Evolutionary conservation across 1,284 basidiomycete genomes (phyloP), one percentile per base, ranked within the genome.

Genomic region (Boletus subluridellus): DNA sequence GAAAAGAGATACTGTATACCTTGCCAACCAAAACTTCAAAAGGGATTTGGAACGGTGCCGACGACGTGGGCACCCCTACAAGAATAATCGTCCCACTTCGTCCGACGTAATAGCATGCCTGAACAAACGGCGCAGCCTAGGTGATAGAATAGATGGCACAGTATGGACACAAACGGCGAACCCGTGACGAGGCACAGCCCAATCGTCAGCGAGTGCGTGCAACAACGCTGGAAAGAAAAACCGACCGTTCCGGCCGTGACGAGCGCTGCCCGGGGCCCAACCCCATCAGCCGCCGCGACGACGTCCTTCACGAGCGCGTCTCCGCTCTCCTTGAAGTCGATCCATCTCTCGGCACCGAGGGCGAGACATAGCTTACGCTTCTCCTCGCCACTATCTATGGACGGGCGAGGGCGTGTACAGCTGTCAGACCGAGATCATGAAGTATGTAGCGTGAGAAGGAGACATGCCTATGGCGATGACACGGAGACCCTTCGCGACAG

Each of bases 301-400:
- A 89, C 78, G 41, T 83, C 82, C 30, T 74, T 65, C 10, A 81
- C 74, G 38, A 87, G 65, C 7, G 26, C 54, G 57, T 84, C 73
- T n/a, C 70, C 67, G 30, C 74, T 77, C 53, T 78, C 78, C 66
- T 77, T 82, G 75, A 90, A 90, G 75, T 92, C 89, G 61, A 92
- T 71, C 79, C 83, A 91, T 61, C 77, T 80, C 66, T 88, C 82
- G 2, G 87, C 87, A 11, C 89, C 90, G 52, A 89, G 80, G 42
- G 73, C 65, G 54, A 80, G 63, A 63, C 78, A 82, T n/a, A 90
- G 73, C 38, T 81, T 73, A 57, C 80, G 80, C 76, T 92, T 92
- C 41, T 78, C 80, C 15, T 78, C 81, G 35, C 88, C 88, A 4
- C 82, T 86, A 67, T 89, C 83, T 83, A 44, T n/a, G 26, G 11